Evolutionary conservation across 495 filamentous ascomycete species (phyloP), one percentile per base, ranked within the genome.

Genomic region (Neurospora terricola): DNA sequence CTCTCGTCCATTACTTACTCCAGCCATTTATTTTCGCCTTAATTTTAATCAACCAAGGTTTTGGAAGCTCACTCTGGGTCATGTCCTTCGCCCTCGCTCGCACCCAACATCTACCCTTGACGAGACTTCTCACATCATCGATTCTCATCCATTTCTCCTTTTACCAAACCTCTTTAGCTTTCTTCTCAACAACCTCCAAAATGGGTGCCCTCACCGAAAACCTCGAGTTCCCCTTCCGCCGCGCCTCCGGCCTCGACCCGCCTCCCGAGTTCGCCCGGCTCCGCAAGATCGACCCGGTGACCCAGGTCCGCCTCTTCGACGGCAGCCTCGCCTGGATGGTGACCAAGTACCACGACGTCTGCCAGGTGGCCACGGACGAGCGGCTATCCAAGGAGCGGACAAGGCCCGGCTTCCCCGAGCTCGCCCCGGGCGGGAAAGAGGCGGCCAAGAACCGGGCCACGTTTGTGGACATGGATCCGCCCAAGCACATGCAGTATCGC

Each of bases 401-500:
- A 11, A 72, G 83, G 9, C 81, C 83, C 4, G 84, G 85, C 1
- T 86, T 86, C 69, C 84, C 85, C 10, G 83, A 86, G 74, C 77
- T 86, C 68, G 75, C 73, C 43, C 72, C 78, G 34, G 77, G 83
- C 27, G 85, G 81, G 3, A 83, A 84, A 72, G 72, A 73, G 8
- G 85, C 84, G 1, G 81, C 75, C 21, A 82, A 85, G 72, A 62
- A 78, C 68, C 80, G 81, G 71, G 82, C 84, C 5, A 86, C 84
- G 7, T 86, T 86, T 72, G 84, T 86, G 8, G 83, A 86, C 71
- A 84, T 85, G 84, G 84, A 85, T 71, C 76, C 82, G 14, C 83
- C 84, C 4, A 75, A 83, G 16, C 84, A 86, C 62, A 83, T 80
- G 80, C 77, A 77, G 16, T 81, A 86, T 66, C 76, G 78, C 38